Evolutionary conservation across 495 filamentous ascomycete species (phyloP).

Genomic region (Xylaria acuta): DNA sequence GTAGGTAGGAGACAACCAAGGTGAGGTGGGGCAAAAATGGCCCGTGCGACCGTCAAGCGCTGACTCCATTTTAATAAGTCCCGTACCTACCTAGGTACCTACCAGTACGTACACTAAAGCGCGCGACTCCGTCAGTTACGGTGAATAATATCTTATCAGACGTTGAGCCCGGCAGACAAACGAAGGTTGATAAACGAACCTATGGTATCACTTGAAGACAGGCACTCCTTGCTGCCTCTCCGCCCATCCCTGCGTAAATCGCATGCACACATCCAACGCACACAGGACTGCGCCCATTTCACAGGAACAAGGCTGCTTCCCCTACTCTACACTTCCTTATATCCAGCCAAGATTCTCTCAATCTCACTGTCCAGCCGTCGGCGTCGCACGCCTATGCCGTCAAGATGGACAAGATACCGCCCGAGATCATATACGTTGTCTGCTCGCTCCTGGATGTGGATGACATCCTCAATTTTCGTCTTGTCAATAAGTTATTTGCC

Average conservation of each 20-base stretch:
- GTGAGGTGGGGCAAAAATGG: neutral
- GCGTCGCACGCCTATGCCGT: neutral
- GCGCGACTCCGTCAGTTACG: no score
- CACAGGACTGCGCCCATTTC: neutral
- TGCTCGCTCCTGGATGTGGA: constrained; percentile 19
- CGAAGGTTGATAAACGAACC: neutral
- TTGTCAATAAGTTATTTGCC: constrained; percentile 28
- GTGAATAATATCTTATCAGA: constrained; percentile 9
- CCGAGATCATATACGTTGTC: constrained; percentile 24
- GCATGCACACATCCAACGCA: constrained; percentile 2
- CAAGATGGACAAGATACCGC: constrained; percentile 29
- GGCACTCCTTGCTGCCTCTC: neutral
- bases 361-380: neutral
- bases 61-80: constrained; percentile 9
- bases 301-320: neutral
- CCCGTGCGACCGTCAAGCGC: neutral
- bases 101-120: no score
- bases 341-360: neutral
- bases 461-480: constrained; percentile 28
- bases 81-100: constrained; percentile 3
- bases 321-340: neutral
- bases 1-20: neutral
- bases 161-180: neutral
- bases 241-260: constrained; percentile 2
- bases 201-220: neutral